Evolutionary conservation across 495 filamentous ascomycete genomes (phyloP).

Genomic region (Aspergillus funiculosus): DNA sequence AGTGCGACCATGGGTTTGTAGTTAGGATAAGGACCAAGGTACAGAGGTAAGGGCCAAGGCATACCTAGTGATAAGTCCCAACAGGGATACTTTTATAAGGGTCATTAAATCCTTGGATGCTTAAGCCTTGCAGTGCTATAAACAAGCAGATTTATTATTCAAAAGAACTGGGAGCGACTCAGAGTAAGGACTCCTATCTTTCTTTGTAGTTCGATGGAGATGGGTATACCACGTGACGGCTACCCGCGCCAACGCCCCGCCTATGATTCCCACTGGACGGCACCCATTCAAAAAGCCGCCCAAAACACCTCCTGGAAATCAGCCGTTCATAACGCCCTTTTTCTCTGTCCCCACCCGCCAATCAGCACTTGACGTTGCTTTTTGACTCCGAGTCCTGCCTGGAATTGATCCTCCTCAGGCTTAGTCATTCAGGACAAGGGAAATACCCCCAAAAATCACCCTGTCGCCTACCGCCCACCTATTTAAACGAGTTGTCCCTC

Average conservation of each 20-base stretch:
- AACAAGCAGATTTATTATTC: too few relatives aligned
- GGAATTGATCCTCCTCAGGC: conserved; percentile 13
- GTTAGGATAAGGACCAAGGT: too few relatives aligned
- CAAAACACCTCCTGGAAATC: conserved; percentile 34
- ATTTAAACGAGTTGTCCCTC: conserved; percentile 30
- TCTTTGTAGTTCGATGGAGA: too few relatives aligned
- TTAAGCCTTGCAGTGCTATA: too few relatives aligned
- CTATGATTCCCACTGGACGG: neutral
- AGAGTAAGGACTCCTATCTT: too few relatives aligned
- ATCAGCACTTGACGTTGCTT: conserved; percentile 33
- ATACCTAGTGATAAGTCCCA: too few relatives aligned
- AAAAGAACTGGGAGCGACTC: too few relatives aligned
- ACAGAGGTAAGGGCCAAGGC: too few relatives aligned
- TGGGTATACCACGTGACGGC: conserved; percentile 27
- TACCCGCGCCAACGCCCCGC: neutral
- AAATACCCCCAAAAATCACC: conserved; percentile 19
- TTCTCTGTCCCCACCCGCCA: conserved; percentile 33
- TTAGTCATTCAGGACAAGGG: conserved; percentile 27
- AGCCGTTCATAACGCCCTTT: conserved; percentile 43
- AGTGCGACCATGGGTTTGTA: too few relatives aligned
- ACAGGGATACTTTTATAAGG: too few relatives aligned
- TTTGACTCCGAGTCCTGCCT: conserved; percentile 22
- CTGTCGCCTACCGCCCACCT: conserved; percentile 27
- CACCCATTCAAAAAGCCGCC: conserved; percentile 10
- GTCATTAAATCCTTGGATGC: too few relatives aligned